These are phyloP conservation scores for Capronia epimyces DNA, from an alignment of 2,329 filamentous ascomycete species.

Conservation along the genomic window DNA sequence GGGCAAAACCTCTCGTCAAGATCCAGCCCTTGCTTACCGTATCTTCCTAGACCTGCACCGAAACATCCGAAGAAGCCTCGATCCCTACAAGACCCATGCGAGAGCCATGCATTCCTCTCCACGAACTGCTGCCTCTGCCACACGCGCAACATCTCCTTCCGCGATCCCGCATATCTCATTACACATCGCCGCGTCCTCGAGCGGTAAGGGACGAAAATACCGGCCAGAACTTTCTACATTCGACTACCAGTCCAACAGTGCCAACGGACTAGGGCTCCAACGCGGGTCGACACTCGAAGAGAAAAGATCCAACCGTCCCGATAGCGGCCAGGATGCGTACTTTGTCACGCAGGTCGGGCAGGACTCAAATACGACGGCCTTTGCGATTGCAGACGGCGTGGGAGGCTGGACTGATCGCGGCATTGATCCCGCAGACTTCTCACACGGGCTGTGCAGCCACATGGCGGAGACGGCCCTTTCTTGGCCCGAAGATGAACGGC, in stretches of 20 bases:
- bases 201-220: constrained; percentile 64
- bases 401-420: constrained; percentile 92
- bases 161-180: constrained; percentile 52
- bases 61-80: constrained; percentile 21
- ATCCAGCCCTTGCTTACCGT: constrained; percentile 27
- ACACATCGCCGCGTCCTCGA: constrained; percentile 68
- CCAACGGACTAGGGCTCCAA: constrained; percentile 37
- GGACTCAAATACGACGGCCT: constrained; percentile 64
- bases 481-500: constrained; percentile 40
- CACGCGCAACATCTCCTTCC: constrained; percentile 6
- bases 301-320: constrained; percentile 59
- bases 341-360: constrained; percentile 80
- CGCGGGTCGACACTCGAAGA: constrained; percentile 45
- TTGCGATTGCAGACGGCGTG: constrained; percentile 90
- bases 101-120: constrained; percentile 14
- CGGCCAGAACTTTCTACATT: constrained; percentile 64
- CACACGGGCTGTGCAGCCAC: constrained; percentile 85
- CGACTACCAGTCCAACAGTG: constrained; percentile 57
- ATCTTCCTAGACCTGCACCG: constrained; percentile 21
- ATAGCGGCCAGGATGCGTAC: constrained; percentile 91
- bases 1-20: constrained; percentile 23
- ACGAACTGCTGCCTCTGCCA: constrained; percentile 6
- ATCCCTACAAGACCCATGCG: constrained; percentile 18
- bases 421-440: constrained; percentile 91
- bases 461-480: constrained; percentile 74